These are phyloP conservation scores for Chaetomiaceae sp. DNA, from an alignment of 2,329 filamentous ascomycete genomes.

Conservation along the genomic window DNA sequence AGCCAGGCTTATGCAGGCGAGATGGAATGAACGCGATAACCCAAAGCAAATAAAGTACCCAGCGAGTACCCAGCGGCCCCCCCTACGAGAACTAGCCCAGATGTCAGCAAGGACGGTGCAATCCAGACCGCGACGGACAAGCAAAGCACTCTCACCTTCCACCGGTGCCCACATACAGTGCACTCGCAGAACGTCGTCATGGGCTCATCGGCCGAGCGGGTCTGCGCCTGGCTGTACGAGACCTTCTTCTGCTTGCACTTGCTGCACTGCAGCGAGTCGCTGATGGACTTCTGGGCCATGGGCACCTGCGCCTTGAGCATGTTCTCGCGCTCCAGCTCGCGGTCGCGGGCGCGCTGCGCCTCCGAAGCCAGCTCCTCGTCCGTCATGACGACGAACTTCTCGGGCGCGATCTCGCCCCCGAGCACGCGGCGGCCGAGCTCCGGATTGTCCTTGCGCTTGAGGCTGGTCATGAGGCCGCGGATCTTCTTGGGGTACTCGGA, in stretches of 20 bases:
- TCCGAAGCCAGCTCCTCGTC: slow-evolving; percentile 87
- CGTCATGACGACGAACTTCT: slow-evolving; percentile 76
- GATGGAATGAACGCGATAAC: background rate
- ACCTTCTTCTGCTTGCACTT: slow-evolving; percentile 93
- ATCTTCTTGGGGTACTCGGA: slow-evolving; percentile 80
- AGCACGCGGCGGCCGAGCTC: slow-evolving; percentile 72
- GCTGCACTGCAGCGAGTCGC: slow-evolving; percentile 78
- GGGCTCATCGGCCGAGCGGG: slow-evolving; percentile 89
- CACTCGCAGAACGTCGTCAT: slow-evolving; percentile 74
- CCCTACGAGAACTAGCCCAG: slow-evolving; percentile 26
- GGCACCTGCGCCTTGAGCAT: slow-evolving; percentile 97
- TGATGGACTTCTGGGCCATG: slow-evolving; percentile 85
- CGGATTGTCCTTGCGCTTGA: slow-evolving; percentile 86
- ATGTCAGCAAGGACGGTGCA: slow-evolving; percentile 6
- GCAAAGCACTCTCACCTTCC: slow-evolving; percentile 62
- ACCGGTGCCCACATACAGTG: slow-evolving; percentile 61
- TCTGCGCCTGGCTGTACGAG: slow-evolving; percentile 94
- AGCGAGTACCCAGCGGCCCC: background rate
- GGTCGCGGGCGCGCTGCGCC: slow-evolving; percentile 69
- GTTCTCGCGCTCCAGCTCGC: slow-evolving; percentile 78
- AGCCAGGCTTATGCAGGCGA: background rate
- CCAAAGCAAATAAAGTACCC: background rate
- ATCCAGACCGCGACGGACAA: background rate
- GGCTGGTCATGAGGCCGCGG: slow-evolving; percentile 85
- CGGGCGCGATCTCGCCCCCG: slow-evolving; percentile 62